Evolutionary conservation across 305 asterid genomes (phyloP).

Genomic region (Fraxinus latifolia): DNA sequence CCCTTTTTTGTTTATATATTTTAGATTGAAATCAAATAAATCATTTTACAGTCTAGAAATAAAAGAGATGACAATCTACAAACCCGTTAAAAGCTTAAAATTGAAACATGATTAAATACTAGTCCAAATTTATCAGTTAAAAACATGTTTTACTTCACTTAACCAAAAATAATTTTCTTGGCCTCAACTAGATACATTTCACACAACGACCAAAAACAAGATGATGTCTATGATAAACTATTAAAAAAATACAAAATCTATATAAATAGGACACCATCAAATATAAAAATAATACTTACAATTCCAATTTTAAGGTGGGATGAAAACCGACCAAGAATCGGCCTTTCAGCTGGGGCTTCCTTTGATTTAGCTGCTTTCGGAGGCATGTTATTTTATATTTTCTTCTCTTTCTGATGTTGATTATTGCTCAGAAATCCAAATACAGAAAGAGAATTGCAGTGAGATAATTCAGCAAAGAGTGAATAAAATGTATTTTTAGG

Average conservation of each 20-base stretch:
- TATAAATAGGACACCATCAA: neutral
- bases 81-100: neutral
- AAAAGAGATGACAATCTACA: neutral
- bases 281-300: conserved; percentile 35
- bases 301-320: conserved; percentile 91
- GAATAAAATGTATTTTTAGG: conserved; percentile 23
- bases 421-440: neutral
- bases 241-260: neutral
- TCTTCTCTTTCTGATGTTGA: neutral
- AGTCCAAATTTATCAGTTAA: neutral
- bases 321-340: conserved; percentile 86
- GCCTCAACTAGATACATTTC: neutral
- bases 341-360: conserved; percentile 77
- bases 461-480: neutral
- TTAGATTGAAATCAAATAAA: neutral
- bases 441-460: neutral
- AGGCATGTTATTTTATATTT: conserved; percentile 47
- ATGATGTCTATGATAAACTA: neutral
- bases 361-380: conserved; percentile 84
- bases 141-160: neutral
- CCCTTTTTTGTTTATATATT: neutral
- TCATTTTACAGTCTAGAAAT: neutral
- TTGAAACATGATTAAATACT: neutral
- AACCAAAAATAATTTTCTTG: neutral
- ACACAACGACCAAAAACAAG: neutral